Evolutionary conservation across 2,329 filamentous ascomycete genomes (phyloP), one percentile per base, ranked within the genome.

Genomic region (Ceratocystis smalleyi): DNA sequence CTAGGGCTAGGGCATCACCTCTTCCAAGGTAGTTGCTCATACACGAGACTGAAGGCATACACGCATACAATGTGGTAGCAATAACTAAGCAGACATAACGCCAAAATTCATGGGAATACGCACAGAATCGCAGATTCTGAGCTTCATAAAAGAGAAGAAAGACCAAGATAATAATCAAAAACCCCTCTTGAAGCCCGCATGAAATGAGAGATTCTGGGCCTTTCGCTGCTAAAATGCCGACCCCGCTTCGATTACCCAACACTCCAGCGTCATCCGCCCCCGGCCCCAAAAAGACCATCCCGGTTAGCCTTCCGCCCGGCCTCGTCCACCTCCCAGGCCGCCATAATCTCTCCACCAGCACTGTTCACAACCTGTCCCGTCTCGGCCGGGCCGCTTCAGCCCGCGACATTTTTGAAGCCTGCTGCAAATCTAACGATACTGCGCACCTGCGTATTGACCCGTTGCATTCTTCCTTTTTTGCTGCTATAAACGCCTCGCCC

Each of bases 381-480:
- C 67, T 69, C 15, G 63, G 68, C 0, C 60, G 55, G 3, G 49
- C 57, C 27, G 59, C 70, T 5, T 40, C 66, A 0, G 64, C 67
- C 32, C 69, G 70, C 3, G 68, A 71, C 5, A 69, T 78, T 19
- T 72, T 78, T 54, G 71, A 74, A 27, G 72, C 68, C n/a, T 74
- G 74, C 5, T 76, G 74, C 59, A 69, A 69, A 12, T 74, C 75
- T 32, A 71, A 71, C 24, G 75, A 77, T 64, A 72, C 77, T 57
- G 70, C 69, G n/a, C 71, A 70, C 1, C 75, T 75, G 47, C 70
- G 72, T 0, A 72, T 77, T 59, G 71, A 70, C 12, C 69, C 71
- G n/a, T 64, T 66, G 3, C 74, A 77, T 59, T 71, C 67, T 5
- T 69, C 68, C 30, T 74, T 77, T 62, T 74, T 77, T 63, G 70